Evolutionary conservation across 441 rosid genomes (phyloP).

Genomic region (Theobroma grandiflorum): DNA sequence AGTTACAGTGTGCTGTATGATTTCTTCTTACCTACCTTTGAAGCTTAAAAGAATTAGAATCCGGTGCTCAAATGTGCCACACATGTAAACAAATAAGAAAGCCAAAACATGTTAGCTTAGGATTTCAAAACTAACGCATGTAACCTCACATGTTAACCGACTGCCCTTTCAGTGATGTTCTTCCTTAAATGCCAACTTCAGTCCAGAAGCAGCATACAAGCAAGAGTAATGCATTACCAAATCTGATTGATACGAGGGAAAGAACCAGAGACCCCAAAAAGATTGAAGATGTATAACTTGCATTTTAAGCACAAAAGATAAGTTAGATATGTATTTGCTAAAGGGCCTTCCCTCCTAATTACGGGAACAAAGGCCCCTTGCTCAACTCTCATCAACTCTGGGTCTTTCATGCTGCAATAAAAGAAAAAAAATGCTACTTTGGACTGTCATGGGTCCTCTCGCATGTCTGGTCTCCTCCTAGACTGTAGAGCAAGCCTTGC

Average conservation of each 20-base stretch:
- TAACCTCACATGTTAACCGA: not conserved
- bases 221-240: not conserved
- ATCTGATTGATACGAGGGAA: not conserved
- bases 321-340: conserved; percentile 9
- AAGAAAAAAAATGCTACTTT: not conserved
- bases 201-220: not conserved
- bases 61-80: not conserved
- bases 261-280: conserved; percentile 4
- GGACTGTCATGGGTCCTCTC: conserved; percentile 50
- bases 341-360: not conserved
- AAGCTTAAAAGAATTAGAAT: not conserved
- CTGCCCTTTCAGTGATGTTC: not conserved
- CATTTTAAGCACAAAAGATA: not conserved
- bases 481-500: conserved; percentile 83
- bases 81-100: not conserved
- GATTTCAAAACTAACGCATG: not conserved
- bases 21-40: not conserved
- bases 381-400: not conserved
- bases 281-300: not conserved
- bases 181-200: not conserved
- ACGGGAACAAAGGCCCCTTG: not conserved
- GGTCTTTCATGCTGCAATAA: not conserved
- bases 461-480: conserved; percentile 73
- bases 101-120: not conserved
- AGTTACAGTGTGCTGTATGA: not conserved